Conservation (phyloP, 2,329 filamentous ascomycete genomes). For the Septoria linicola region DNA sequence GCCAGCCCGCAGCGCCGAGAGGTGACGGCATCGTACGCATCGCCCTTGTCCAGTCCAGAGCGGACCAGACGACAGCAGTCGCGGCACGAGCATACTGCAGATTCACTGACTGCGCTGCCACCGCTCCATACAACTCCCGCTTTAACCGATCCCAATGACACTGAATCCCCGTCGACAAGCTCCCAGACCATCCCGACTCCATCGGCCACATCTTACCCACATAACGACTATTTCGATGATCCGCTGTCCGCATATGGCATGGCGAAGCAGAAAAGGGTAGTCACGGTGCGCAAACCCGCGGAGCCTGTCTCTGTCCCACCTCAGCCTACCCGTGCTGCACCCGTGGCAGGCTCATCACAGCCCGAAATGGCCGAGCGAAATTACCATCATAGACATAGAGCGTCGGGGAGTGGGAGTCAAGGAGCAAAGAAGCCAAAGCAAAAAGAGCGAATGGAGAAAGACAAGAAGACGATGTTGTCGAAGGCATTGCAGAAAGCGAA, state of each 20-base stretch:
- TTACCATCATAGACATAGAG: constrained; percentile 5
- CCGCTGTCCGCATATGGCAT: constrained; percentile 28
- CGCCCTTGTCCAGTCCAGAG: constrained; percentile 29
- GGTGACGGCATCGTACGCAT: constrained; percentile 15
- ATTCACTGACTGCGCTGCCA: constrained; percentile 35
- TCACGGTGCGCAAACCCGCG: constrained; percentile 28
- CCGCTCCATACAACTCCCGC: constrained; percentile 37
- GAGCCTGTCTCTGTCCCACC: constrained; percentile 25
- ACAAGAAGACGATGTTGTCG: constrained; percentile 93
- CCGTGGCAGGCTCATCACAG: constrained; percentile 17
- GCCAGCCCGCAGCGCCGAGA: constrained; percentile 40
- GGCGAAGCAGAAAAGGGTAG: constrained; percentile 29
- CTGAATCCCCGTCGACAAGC: constrained; percentile 36
- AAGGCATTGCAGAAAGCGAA: constrained; percentile 93
- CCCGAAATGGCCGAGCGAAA: constrained; percentile 16
- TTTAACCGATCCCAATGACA: constrained; percentile 31
- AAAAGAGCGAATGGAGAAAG: constrained; percentile 48
- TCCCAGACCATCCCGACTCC: constrained; percentile 34
- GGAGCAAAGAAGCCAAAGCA: constrained; percentile 30
- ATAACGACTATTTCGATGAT: constrained; percentile 36
- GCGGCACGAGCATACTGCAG: constrained; percentile 22
- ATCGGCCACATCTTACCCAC: constrained; percentile 30
- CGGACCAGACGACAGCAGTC: constrained; percentile 27
- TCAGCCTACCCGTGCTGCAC: constrained; percentile 12
- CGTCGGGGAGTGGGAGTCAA: constrained; percentile 16